Evolutionary conservation across 257 asterid species (phyloP).

Genomic region (Lycium barbarum): DNA sequence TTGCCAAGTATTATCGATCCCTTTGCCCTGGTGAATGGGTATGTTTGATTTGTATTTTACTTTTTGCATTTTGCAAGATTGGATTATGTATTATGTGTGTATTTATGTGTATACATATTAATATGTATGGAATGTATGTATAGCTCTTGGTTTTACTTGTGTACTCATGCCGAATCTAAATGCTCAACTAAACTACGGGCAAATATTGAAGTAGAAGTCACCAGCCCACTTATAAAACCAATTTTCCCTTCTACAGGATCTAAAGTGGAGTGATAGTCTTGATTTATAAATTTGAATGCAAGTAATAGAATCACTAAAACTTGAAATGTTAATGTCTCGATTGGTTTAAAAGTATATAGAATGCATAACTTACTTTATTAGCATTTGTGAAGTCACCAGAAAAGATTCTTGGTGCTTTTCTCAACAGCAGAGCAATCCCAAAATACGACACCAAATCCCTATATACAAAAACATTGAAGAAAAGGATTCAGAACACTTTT

Average conservation of each 20-base stretch:
- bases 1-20: constrained; percentile 91
- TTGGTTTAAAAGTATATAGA: neutral
- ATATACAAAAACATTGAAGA: neutral
- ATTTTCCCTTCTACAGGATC: neutral
- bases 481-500: neutral
- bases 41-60: constrained; percentile 27
- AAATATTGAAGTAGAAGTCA: constrained; percentile 1
- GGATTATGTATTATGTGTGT: constrained; percentile 8
- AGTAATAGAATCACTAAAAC: neutral
- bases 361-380: neutral
- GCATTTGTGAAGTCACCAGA: neutral
- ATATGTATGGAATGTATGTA: neutral
- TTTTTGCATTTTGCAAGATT: neutral
- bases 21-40: constrained; percentile 99
- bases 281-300: neutral
- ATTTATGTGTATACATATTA: neutral
- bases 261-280: neutral
- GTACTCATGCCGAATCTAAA: neutral
- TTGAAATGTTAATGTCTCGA: neutral
- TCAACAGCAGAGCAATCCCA: neutral
- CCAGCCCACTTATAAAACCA: neutral
- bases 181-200: neutral
- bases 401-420: neutral
- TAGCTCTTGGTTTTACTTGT: neutral
- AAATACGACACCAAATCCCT: neutral